Conservation (phyloP, 371 early-diverging fungal species). For the Mortierella sp. region DNA sequence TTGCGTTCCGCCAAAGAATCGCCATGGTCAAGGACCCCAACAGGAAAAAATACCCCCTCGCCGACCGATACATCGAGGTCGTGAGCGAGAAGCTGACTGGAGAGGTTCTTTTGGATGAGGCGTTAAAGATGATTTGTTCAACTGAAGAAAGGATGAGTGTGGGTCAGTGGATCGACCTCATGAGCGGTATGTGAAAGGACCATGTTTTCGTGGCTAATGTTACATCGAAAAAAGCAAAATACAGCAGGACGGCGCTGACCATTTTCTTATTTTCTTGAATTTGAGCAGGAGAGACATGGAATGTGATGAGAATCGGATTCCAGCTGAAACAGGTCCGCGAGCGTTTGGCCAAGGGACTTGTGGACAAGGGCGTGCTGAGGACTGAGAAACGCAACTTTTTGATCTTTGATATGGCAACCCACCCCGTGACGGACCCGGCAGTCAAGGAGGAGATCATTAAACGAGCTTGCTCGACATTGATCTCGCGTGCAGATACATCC, state of each 20-base stretch:
- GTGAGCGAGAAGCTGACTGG: slow-evolving; percentile 85
- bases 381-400: slow-evolving; percentile 95
- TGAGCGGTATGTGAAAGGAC: slow-evolving; percentile 84
- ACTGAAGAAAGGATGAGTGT: slow-evolving; percentile 79
- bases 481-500: slow-evolving; percentile 56
- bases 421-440: slow-evolving; percentile 86
- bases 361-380: slow-evolving; percentile 96
- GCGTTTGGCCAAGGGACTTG: slow-evolving; percentile 94
- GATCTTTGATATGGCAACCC: slow-evolving; percentile 96
- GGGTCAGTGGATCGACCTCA: slow-evolving; percentile 94
- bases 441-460: slow-evolving; percentile 89
- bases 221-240: too few species aligned
- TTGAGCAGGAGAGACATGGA: slow-evolving; percentile 96
- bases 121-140: slow-evolving; percentile 85
- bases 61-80: slow-evolving; percentile 89
- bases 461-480: slow-evolving; percentile 80
- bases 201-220: too few species aligned
- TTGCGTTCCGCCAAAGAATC: slow-evolving; percentile 91
- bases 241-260: too few species aligned
- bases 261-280: too few species aligned
- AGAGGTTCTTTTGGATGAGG: slow-evolving; percentile 96
- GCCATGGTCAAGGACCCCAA: slow-evolving; percentile 87
- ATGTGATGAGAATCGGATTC: slow-evolving; percentile 94
- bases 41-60: slow-evolving; percentile 77
- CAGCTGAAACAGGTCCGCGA: slow-evolving; percentile 98